Evolutionary conservation across 208 protist species (phyloP).

Genomic region (Leishmania mexicana): DNA sequence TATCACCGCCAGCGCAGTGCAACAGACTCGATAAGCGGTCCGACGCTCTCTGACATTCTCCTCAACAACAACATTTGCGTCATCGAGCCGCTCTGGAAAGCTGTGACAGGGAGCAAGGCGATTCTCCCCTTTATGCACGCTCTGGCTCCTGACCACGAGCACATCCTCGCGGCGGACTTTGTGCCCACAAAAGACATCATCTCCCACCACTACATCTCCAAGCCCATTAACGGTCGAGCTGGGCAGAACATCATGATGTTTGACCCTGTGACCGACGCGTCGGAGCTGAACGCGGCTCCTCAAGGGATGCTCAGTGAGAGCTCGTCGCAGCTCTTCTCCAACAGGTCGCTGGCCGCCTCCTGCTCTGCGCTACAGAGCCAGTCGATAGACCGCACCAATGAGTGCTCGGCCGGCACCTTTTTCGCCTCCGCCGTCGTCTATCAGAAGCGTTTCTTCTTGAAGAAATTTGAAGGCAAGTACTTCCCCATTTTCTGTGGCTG

Average conservation of each 20-base stretch:
- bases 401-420: conserved; percentile 60
- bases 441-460: conserved; percentile 68
- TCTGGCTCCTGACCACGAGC: conserved; percentile 55
- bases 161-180: conserved; percentile 73
- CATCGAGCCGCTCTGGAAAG: conserved; percentile 85
- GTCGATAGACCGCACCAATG: conserved; percentile 54
- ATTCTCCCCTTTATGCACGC: conserved; percentile 78
- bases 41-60: conserved; percentile 73
- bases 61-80: conserved; percentile 75
- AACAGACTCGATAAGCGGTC: conserved; percentile 10
- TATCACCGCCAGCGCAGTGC: conserved; percentile 35
- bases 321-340: conserved; percentile 11
- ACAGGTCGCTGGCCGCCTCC: conserved; percentile 20
- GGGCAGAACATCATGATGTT: conserved; percentile 83
- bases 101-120: conserved; percentile 77
- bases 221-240: conserved; percentile 77
- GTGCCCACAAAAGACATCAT: conserved; percentile 59
- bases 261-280: conserved; percentile 52
- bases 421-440: conserved; percentile 73
- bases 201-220: conserved; percentile 60
- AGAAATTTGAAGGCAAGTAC: conserved; percentile 74
- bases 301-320: conserved; percentile 20
- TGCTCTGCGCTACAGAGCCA: conserved; percentile 23
- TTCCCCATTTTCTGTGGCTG: conserved; percentile 85
- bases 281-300: conserved; percentile 36